Evolutionary conservation across 1,139 yeast species (phyloP).

Genomic region (Taphrina pruni): DNA sequence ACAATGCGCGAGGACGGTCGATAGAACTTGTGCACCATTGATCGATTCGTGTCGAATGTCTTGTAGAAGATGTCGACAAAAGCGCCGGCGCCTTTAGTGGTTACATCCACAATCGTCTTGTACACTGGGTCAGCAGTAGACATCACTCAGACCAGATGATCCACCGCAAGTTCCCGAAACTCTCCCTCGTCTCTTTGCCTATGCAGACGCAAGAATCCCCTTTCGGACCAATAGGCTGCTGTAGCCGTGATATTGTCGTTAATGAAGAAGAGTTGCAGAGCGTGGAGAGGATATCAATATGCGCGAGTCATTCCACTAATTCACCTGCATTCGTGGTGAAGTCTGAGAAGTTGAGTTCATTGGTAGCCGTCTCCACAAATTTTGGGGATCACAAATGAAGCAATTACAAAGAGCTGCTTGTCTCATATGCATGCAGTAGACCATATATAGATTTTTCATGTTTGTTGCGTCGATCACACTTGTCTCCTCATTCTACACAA

Average conservation of each 20-base stretch:
- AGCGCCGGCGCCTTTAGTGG: slow-evolving; percentile 41
- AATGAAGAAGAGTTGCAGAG: too few species aligned
- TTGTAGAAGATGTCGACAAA: slow-evolving; percentile 42
- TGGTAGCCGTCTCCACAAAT: slow-evolving; percentile 2
- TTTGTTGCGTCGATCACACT: too few species aligned
- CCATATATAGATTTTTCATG: too few species aligned
- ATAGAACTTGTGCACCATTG: slow-evolving; percentile 39
- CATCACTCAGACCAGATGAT: neutral
- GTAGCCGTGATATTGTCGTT: neutral
- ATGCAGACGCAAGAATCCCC: too few species aligned
- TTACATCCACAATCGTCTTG: slow-evolving; percentile 37
- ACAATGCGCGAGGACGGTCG: slow-evolving; percentile 41
- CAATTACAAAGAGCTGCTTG: too few species aligned
- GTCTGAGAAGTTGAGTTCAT: neutral
- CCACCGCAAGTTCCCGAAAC: too few species aligned
- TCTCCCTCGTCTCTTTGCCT: too few species aligned
- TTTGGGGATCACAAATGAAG: too few species aligned
- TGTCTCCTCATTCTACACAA: too few species aligned
- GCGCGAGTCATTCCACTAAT: too few species aligned
- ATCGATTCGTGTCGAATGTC: slow-evolving; percentile 41
- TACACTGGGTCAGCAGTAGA: slow-evolving; percentile 28
- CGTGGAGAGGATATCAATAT: neutral
- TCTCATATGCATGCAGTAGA: too few species aligned
- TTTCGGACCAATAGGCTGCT: neutral
- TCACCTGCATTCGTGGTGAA: too few species aligned